Percentiles rank a stretch among this genome's conserved stretches.
Conservation (phyloP, 2,329 filamentous ascomycete genomes). For the Leptographium radiaticola region DNA sequence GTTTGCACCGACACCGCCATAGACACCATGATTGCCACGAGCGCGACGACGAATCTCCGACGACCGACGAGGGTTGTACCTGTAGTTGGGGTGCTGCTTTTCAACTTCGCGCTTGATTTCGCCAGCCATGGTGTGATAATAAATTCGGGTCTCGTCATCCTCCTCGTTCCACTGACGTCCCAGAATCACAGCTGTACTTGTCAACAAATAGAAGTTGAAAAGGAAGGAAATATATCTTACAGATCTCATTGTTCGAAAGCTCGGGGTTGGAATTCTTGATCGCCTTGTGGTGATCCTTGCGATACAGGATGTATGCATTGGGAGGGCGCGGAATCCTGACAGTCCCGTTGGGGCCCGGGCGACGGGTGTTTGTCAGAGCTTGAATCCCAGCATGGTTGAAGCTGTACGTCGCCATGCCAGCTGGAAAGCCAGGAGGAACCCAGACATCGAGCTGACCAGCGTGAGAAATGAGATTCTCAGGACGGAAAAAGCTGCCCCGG, state of each 20-base stretch:
- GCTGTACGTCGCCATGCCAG: not conserved
- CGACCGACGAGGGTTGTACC: slow-evolving; percentile 23
- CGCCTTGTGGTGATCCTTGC: slow-evolving; percentile 23
- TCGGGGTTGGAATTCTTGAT: slow-evolving; percentile 21
- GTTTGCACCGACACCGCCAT: not conserved
- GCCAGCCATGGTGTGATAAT: slow-evolving; percentile 20
- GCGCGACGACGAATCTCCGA: slow-evolving; percentile 10
- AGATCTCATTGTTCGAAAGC: slow-evolving; percentile 29
- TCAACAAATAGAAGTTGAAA: slow-evolving; percentile 8
- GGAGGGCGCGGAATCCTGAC: slow-evolving; percentile 22
- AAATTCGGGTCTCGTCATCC: slow-evolving; percentile 16
- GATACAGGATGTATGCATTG: slow-evolving; percentile 30
- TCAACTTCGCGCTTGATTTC: slow-evolving; percentile 19
- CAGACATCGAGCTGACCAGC: slow-evolving; percentile 6
- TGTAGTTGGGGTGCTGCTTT: slow-evolving; percentile 22
- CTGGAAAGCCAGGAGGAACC: slow-evolving; percentile 5
- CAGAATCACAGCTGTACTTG: slow-evolving; percentile 20
- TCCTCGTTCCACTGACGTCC: slow-evolving; percentile 23
- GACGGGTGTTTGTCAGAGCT: not conserved
- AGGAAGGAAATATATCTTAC: slow-evolving; percentile 16
- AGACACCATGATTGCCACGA: not conserved
- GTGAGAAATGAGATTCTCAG: slow-evolving; percentile 3
- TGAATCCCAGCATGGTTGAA: not conserved
- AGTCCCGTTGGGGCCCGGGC: not conserved
- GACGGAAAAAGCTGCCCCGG: slow-evolving; percentile 1